Conservation (phyloP, 495 filamentous ascomycete genomes). For the Penicillium waksmanii region DNA sequence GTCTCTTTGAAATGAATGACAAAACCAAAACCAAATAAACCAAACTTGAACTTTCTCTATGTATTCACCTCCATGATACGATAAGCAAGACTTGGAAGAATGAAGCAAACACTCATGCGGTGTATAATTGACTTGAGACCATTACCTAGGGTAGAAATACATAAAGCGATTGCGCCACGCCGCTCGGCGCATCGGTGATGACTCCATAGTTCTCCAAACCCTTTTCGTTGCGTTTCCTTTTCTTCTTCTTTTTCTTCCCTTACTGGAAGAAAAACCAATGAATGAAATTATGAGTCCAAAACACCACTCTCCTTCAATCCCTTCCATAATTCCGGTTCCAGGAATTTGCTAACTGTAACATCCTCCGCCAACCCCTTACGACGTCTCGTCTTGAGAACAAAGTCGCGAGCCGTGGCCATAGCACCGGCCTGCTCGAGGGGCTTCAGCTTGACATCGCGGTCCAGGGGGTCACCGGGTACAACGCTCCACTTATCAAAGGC, state of each 20-base stretch:
- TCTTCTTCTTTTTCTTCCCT: conserved; percentile 6
- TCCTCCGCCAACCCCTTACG: conserved; percentile 95
- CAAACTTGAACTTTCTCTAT: too few relatives aligned
- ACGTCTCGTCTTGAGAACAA: conserved; percentile 92
- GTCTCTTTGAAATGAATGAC: too few relatives aligned
- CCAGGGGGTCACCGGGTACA: conserved; percentile 92
- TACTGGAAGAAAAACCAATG: conserved; percentile 5
- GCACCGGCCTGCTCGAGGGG: conserved; percentile 85
- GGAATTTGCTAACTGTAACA: conserved; percentile 90
- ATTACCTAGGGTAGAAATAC: not conserved
- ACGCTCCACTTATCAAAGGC: conserved; percentile 96
- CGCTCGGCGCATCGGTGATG: too few relatives aligned
- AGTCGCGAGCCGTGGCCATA: conserved; percentile 89
- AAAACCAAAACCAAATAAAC: too few relatives aligned
- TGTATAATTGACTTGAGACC: too few relatives aligned
- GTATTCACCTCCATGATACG: too few relatives aligned
- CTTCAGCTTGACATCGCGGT: conserved; percentile 78
- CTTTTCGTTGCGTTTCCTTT: not conserved
- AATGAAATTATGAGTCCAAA: conserved; percentile 62
- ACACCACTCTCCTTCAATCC: conserved; percentile 87
- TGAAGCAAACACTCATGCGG: not conserved
- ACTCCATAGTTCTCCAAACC: conserved; percentile 8
- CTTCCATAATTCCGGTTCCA: conserved; percentile 91
- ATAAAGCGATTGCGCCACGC: not conserved
- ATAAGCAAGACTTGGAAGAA: too few relatives aligned